phyloP scores from a whole-genome alignment of 2,329 filamentous ascomycete species.

The Grosmannia huntii region DNA sequence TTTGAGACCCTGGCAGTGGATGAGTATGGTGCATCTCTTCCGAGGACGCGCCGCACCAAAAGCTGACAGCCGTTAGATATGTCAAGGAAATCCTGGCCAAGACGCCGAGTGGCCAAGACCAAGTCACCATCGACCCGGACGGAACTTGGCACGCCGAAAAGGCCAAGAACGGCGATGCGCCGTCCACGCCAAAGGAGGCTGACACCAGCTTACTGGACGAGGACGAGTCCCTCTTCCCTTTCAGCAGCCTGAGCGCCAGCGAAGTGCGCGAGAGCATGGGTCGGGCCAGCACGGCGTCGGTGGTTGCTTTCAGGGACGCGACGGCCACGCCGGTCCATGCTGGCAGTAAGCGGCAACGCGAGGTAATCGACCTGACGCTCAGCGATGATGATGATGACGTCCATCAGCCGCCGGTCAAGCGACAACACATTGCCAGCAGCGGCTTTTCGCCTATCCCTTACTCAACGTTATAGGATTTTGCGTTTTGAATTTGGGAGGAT shows the following conservation, averaged over 20 bases:
- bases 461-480: not conserved
- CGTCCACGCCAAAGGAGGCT: not conserved
- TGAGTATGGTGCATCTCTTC: conserved; percentile 42
- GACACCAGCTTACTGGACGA: conserved; percentile 23
- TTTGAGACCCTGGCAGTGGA: conserved; percentile 81
- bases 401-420: conserved; percentile 32
- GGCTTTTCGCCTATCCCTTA: not conserved
- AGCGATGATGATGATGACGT: conserved; percentile 37
- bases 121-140: conserved; percentile 81
- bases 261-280: not conserved
- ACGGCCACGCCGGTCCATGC: not conserved
- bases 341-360: conserved; percentile 31
- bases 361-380: conserved; percentile 47
- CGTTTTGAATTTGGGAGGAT: not conserved
- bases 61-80: conserved; percentile 42
- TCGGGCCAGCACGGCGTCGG: not conserved
- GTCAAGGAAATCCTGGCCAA: conserved; percentile 73
- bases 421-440: conserved; percentile 19
- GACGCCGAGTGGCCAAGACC: conserved; percentile 59
- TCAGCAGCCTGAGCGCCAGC: not conserved
- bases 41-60: not conserved
- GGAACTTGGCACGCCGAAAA: conserved; percentile 52
- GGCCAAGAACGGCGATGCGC: conserved; percentile 16
- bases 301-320: not conserved
- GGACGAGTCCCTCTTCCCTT: conserved; percentile 25